A percentile compares a stretch with the other conserved stretches of the same genome.
phyloP scores from a whole-genome alignment of 305 asterid genomes.

The Ilex paraguariensis region DNA sequence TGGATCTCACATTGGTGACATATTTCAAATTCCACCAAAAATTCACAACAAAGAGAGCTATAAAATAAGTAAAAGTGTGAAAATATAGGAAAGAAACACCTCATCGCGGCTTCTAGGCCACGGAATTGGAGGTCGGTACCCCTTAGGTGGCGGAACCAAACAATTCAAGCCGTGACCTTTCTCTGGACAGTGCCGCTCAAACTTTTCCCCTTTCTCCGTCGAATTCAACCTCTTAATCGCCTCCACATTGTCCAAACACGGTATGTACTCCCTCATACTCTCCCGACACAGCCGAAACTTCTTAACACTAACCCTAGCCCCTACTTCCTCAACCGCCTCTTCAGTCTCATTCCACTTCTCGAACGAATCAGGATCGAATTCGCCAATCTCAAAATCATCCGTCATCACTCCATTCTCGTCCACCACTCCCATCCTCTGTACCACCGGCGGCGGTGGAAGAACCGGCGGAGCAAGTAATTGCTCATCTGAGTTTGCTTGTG shows the following conservation, averaged over 20 bases:
- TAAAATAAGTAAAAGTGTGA: background rate
- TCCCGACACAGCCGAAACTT: slow-evolving; percentile 52
- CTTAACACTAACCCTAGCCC: slow-evolving; percentile 41
- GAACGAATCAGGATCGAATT: slow-evolving; percentile 54
- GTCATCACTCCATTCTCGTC: slow-evolving; percentile 80
- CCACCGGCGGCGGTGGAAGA: slow-evolving; percentile 41
- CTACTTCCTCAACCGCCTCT: slow-evolving; percentile 34
- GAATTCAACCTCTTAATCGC: slow-evolving; percentile 53
- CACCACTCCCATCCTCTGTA: slow-evolving; percentile 79
- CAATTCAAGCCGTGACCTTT: slow-evolving; percentile 62
- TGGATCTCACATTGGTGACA: too few relatives aligned
- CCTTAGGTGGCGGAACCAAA: slow-evolving; percentile 76
- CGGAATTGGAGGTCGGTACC: slow-evolving; percentile 63
- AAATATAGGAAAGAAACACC: slow-evolving; percentile 27
- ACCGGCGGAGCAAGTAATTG: background rate
- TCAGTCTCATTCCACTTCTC: slow-evolving; percentile 45
- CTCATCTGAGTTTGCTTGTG: background rate
- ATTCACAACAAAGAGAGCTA: background rate
- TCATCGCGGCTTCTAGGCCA: slow-evolving; percentile 95
- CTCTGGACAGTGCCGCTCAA: slow-evolving; percentile 89
- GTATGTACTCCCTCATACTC: slow-evolving; percentile 77
- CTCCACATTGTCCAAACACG: slow-evolving; percentile 81
- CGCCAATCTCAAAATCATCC: slow-evolving; percentile 74
- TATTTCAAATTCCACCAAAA: too few relatives aligned
- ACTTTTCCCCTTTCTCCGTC: slow-evolving; percentile 68